These are phyloP conservation scores for Eremochloa ophiuroides DNA, from an alignment of 176 grass and related monocot genomes.

Conservation along the genomic window DNA sequence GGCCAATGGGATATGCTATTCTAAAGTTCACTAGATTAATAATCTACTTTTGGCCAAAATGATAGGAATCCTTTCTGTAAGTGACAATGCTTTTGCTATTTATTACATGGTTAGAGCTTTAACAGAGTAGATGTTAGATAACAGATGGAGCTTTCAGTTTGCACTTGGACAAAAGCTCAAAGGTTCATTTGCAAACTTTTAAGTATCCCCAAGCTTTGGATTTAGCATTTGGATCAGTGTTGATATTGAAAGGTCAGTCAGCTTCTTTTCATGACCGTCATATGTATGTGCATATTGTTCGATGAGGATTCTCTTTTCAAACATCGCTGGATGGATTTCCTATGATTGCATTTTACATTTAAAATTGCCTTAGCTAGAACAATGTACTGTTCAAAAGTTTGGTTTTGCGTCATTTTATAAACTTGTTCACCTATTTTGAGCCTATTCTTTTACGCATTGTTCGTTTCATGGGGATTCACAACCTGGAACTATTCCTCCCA, in stretches of 20 bases:
- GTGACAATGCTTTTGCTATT: not conserved
- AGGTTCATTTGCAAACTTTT: not conserved
- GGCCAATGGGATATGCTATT: not conserved
- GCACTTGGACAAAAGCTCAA: constrained; percentile 12
- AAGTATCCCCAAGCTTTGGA: constrained; percentile 10
- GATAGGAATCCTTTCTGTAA: not conserved
- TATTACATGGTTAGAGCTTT: not conserved
- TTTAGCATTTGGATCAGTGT: not conserved
- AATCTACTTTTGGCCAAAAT: not conserved
- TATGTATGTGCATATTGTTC: not conserved
- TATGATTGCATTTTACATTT: not conserved
- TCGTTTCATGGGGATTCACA: no score
- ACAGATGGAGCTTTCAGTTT: constrained; percentile 13
- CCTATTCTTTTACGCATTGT: no score
- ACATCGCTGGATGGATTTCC: constrained; percentile 1
- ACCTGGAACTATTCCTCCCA: no score
- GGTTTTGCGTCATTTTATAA: not conserved
- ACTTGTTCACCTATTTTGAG: not conserved
- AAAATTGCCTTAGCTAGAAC: not conserved
- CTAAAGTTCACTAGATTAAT: constrained; percentile 6
- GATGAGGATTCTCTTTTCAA: not conserved
- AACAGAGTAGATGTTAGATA: not conserved
- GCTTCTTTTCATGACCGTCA: not conserved
- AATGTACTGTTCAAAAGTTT: not conserved
- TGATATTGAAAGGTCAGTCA: not conserved